phyloP scores from a whole-genome alignment of 768 basidiomycete species.

The Pholiota conissans region DNA sequence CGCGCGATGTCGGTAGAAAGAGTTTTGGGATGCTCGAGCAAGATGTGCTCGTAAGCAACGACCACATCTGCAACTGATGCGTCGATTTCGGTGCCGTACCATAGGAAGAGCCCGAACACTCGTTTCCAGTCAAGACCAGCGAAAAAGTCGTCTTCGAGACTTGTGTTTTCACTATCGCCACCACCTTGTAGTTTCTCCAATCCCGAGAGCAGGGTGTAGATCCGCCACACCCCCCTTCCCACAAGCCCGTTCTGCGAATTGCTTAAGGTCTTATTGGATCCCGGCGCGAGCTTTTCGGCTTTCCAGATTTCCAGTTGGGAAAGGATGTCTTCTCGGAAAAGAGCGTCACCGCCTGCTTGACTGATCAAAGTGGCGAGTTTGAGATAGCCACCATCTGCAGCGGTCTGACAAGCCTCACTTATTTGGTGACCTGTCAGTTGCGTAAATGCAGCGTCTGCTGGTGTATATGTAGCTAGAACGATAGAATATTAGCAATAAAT shows the following conservation, averaged over 20 bases:
- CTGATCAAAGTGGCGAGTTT: constrained; percentile 88
- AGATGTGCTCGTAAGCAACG: constrained; percentile 53
- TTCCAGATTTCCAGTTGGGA: constrained; percentile 85
- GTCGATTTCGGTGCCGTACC: constrained; percentile 80
- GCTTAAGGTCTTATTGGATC: constrained; percentile 28
- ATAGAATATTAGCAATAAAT: constrained; percentile 1
- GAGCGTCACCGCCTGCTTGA: constrained; percentile 78
- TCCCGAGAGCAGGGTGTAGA: constrained; percentile 86
- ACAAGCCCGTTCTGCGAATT: constrained; percentile 39
- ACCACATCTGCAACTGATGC: constrained; percentile 72
- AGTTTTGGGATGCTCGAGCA: constrained; percentile 24
- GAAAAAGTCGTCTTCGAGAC: constrained; percentile 48
- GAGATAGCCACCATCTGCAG: constrained; percentile 73
- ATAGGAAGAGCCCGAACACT: constrained; percentile 85
- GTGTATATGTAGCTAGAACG: constrained; percentile 35
- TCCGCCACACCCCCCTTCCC: constrained; percentile 60
- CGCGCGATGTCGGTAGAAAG: constrained; percentile 39
- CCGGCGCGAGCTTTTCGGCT: constrained; percentile 49
- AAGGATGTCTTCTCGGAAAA: constrained; percentile 70
- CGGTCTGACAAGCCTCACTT: constrained; percentile 75
- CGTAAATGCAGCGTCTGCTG: constrained; percentile 61
- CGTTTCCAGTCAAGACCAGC: constrained; percentile 92
- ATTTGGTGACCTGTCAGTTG: constrained; percentile 87
- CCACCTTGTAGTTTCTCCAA: constrained; percentile 52
- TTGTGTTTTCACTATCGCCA: constrained; percentile 49